Percentiles rank a stretch among this genome's conserved stretches.
Conservation (phyloP, 73 alveolate genomes). For the Paramecium octaurelia region DNA sequence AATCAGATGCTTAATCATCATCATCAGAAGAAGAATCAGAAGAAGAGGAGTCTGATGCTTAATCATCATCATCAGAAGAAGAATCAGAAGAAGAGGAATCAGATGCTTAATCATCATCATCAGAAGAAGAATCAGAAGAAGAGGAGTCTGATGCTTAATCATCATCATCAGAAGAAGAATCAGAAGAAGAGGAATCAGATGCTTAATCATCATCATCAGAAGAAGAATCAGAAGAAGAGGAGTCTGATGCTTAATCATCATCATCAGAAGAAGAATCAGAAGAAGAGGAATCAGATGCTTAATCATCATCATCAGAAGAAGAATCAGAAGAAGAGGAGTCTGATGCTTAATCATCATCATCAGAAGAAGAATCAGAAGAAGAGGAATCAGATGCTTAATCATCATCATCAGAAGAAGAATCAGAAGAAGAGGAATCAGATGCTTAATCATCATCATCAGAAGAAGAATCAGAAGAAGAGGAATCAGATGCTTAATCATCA, state of each 20-base stretch:
- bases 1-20: not conserved
- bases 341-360: not conserved
- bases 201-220: too few relatives aligned
- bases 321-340: not conserved
- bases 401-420: not conserved
- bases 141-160: not conserved
- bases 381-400: not conserved
- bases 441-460: not conserved
- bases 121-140: not conserved
- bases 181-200: not conserved
- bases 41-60: not conserved
- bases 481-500: not conserved
- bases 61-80: not conserved
- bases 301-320: not conserved
- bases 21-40: not conserved
- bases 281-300: not conserved
- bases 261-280: not conserved
- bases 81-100: conserved; percentile 3
- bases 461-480: not conserved
- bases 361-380: not conserved
- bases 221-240: not conserved
- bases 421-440: not conserved
- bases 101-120: not conserved
- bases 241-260: not conserved
- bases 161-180: not conserved